Evolutionary conservation across 1,139 yeast species (phyloP).

Genomic region (Protomyces pachydermus): DNA sequence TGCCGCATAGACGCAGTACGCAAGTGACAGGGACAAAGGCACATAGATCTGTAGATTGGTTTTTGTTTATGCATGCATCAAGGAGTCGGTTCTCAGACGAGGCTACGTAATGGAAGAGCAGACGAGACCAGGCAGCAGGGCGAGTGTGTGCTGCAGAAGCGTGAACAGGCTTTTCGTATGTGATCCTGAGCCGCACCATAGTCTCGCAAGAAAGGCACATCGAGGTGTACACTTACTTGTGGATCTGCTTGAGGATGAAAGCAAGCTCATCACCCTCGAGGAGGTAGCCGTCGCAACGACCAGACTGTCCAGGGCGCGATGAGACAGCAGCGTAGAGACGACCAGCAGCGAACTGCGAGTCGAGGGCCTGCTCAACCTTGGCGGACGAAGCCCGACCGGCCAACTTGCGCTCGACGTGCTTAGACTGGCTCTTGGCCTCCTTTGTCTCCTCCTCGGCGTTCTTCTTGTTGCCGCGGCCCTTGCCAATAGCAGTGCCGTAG

Average conservation of each 20-base stretch:
- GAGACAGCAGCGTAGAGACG: conserved; percentile 97
- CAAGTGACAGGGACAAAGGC: too few species aligned
- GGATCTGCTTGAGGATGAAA: conserved; percentile 18
- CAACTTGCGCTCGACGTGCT: conserved; percentile 82
- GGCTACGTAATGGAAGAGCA: not conserved
- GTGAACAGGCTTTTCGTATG: too few species aligned
- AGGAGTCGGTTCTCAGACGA: not conserved
- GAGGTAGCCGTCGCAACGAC: conserved; percentile 99
- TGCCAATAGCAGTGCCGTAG: conserved; percentile 91
- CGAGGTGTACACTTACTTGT: not conserved
- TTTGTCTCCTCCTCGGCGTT: conserved; percentile 42
- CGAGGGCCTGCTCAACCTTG: conserved; percentile 83
- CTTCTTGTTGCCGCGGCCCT: conserved; percentile 45
- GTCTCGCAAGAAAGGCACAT: not conserved
- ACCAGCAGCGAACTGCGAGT: conserved; percentile 96
- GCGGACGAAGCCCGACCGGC: conserved; percentile 85
- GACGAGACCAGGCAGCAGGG: not conserved
- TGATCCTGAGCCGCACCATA: not conserved
- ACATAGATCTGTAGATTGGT: not conserved
- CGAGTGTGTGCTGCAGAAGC: not conserved
- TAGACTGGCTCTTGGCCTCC: conserved; percentile 57
- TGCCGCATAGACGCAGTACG: not conserved
- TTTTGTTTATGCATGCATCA: not conserved
- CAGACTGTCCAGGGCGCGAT: conserved; percentile 99
- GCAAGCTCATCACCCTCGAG: conserved; percentile 98